Percentiles rank a stretch among this genome's conserved stretches.
These are phyloP conservation scores for Canavalia gladiata DNA, from an alignment of 306 rosid species.

Conservation along the genomic window DNA sequence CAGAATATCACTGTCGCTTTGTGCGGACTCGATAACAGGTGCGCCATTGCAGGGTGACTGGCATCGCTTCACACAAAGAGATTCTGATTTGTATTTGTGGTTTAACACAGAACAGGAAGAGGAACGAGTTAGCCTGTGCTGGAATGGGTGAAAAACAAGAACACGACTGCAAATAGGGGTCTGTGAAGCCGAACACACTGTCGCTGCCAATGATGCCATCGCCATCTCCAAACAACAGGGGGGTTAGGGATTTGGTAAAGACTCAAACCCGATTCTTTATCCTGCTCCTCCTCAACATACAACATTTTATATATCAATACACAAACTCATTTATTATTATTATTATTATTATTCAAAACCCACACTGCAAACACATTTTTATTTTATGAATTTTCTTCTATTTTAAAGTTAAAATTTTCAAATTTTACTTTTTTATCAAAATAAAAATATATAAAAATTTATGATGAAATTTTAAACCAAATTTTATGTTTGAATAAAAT, in stretches of 20 bases:
- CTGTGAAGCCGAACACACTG: background rate
- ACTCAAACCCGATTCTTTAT: background rate
- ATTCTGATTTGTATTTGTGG: background rate
- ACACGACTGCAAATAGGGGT: background rate
- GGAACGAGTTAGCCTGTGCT: background rate
- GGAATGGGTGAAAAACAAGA: background rate
- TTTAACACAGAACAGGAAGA: background rate
- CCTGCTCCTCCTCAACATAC: background rate
- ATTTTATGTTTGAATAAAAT: no score
- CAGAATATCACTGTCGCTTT: background rate
- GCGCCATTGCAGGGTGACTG: background rate
- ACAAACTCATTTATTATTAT: no score
- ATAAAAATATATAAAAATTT: no score
- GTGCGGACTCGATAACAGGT: background rate
- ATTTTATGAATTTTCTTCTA: no score
- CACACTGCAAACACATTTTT: no score
- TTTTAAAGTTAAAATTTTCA: no score
- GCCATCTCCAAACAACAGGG: background rate
- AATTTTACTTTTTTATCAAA: no score
- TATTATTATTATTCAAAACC: no score
- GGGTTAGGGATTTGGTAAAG: constrained; percentile 8
- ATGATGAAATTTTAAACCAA: no score
- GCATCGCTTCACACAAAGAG: background rate
- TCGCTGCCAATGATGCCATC: constrained; percentile 6
- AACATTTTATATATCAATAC: no score